Conservation (phyloP, 768 basidiomycete genomes). For the Ephemerocybe angulata region DNA sequence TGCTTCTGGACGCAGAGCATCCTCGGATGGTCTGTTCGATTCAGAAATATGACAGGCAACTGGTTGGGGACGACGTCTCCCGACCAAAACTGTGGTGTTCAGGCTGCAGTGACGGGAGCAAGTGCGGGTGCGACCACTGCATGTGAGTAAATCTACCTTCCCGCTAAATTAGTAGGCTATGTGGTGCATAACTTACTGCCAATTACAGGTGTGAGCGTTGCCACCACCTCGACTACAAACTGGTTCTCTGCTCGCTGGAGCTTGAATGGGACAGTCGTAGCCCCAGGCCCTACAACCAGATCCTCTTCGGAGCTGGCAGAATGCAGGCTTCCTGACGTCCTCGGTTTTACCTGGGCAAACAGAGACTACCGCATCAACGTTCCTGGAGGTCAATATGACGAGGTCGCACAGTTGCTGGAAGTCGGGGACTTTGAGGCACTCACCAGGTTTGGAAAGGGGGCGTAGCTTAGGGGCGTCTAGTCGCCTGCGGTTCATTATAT, state of each 20-base stretch:
- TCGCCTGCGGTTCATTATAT: too few species aligned
- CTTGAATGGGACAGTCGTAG: neutral
- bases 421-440: too few species aligned
- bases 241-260: neutral
- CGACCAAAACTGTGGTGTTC: neutral
- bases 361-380: too few species aligned
- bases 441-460: too few species aligned
- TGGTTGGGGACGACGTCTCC: neutral
- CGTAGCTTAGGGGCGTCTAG: too few species aligned
- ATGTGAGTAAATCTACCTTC: neutral
- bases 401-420: too few species aligned
- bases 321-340: too few species aligned
- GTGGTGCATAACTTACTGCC: neutral
- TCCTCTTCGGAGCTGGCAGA: too few species aligned
- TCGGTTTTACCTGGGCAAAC: too few species aligned
- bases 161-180: neutral
- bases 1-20: neutral
- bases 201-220: neutral
- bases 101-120: neutral
- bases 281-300: too few species aligned
- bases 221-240: neutral
- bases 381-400: too few species aligned
- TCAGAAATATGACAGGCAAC: neutral
- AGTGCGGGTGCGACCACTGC: neutral
- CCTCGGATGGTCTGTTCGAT: neutral